Evolutionary conservation across 768 basidiomycete genomes (phyloP).

Genomic region (Lactarius tabidus): DNA sequence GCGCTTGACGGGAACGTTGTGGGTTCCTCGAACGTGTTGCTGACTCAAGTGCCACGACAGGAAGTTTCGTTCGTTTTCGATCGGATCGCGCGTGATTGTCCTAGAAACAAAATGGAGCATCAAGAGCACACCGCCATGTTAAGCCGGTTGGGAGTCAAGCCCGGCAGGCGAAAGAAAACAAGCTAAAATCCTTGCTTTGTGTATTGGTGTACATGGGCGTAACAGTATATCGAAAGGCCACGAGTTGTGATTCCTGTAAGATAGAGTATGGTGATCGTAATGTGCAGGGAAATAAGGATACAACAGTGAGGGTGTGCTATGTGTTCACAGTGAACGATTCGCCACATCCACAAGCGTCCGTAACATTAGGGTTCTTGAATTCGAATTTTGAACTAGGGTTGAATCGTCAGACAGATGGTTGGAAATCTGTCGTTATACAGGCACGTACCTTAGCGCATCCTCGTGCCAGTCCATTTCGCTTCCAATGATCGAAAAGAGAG

Average conservation of each 20-base stretch:
- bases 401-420: slow-evolving; percentile 11
- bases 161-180: neutral
- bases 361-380: slow-evolving; percentile 90
- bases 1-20: neutral
- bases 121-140: neutral
- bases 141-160: neutral
- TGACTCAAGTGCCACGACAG: neutral
- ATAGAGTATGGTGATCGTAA: slow-evolving; percentile 1
- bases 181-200: slow-evolving; percentile 1
- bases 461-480: slow-evolving; percentile 99
- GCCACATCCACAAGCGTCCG: slow-evolving; percentile 92
- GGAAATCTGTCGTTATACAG: slow-evolving; percentile 4
- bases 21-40: no score
- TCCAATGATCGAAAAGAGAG: slow-evolving; percentile 95
- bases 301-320: slow-evolving; percentile 10
- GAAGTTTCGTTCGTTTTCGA: neutral
- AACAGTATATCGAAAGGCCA: neutral
- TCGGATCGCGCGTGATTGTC: neutral
- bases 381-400: slow-evolving; percentile 67
- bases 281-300: slow-evolving; percentile 12
- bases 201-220: slow-evolving; percentile 11
- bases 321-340: slow-evolving; percentile 75
- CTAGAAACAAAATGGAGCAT: neutral
- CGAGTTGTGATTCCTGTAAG: slow-evolving; percentile 1
- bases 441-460: slow-evolving; percentile 74